Percentiles rank a stretch among this genome's conserved stretches.
Conservation (phyloP, 1,139 yeast genomes). For the Spencermartinsiella ligniputridi region DNA sequence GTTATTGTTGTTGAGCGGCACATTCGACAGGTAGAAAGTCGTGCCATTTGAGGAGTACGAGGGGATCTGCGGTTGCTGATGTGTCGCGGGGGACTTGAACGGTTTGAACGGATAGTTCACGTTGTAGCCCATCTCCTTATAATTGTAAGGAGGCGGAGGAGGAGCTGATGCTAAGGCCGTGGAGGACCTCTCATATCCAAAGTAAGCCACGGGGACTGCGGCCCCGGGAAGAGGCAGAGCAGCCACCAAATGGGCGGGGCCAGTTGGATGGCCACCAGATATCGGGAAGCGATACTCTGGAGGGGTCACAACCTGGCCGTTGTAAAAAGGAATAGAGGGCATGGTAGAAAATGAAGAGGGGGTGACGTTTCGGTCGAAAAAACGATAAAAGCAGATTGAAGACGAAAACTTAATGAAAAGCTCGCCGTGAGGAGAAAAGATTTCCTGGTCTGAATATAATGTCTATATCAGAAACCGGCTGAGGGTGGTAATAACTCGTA, state of each 20-base stretch:
- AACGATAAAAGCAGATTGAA: background rate
- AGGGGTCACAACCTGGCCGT: constrained; percentile 23
- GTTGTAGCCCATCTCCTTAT: constrained; percentile 9
- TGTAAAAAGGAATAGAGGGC: constrained; percentile 24
- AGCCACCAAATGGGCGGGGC: constrained; percentile 3
- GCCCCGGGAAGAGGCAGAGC: constrained; percentile 10
- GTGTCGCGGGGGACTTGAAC: constrained; percentile 1
- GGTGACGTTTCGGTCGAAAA: background rate
- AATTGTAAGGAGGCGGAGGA: constrained; percentile 5
- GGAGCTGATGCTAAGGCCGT: constrained; percentile 6
- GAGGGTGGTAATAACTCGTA: too few relatives aligned
- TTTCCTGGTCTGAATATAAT: background rate
- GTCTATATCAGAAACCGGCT: too few relatives aligned
- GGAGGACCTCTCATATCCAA: background rate
- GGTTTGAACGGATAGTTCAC: constrained; percentile 5
- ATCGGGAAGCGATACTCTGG: constrained; percentile 15
- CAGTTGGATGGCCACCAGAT: background rate
- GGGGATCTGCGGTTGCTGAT: constrained; percentile 11
- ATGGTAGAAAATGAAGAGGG: constrained; percentile 9
- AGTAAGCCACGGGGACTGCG: constrained; percentile 4
- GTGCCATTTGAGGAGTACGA: constrained; percentile 25
- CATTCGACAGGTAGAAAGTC: constrained; percentile 24
- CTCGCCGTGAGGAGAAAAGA: constrained; percentile 16
- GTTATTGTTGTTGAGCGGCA: constrained; percentile 16
- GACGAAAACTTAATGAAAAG: constrained; percentile 27